These are phyloP conservation scores for Zychaea mexicana DNA, from an alignment of 371 early-diverging fungal species.

Conservation along the genomic window DNA sequence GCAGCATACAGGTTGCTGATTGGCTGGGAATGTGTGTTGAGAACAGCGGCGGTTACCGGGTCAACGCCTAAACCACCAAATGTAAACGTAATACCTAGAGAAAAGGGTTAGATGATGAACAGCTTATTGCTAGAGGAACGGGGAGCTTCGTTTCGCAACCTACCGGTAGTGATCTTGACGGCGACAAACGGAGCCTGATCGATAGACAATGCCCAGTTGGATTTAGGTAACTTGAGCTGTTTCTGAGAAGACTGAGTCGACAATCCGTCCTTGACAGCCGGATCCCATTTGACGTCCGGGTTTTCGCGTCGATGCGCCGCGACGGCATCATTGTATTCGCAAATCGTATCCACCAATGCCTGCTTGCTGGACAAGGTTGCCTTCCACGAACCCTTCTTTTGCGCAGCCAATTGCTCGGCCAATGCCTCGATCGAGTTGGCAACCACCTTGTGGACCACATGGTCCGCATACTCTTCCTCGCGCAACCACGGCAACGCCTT, in stretches of 20 bases:
- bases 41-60: conserved; percentile 13
- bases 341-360: conserved; percentile 10
- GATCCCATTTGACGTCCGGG: conserved; percentile 18
- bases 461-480: conserved; percentile 19
- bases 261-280: conserved; percentile 20
- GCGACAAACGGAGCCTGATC: conserved; percentile 20
- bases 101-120: background rate
- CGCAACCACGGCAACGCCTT: conserved; percentile 12
- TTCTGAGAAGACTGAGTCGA: conserved; percentile 20
- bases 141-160: no score
- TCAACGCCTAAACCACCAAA: conserved; percentile 22
- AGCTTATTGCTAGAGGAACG: background rate
- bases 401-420: conserved; percentile 14
- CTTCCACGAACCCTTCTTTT: conserved; percentile 9
- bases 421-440: conserved; percentile 20
- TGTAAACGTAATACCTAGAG: conserved; percentile 22
- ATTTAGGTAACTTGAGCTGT: conserved; percentile 12
- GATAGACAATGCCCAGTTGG: conserved; percentile 21
- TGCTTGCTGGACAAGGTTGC: conserved; percentile 8
- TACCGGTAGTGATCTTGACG: conserved; percentile 24
- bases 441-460: conserved; percentile 18
- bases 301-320: conserved; percentile 4
- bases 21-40: conserved; percentile 4
- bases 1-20: conserved; percentile 16
- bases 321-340: conserved; percentile 18